Evolutionary conservation across 2,329 filamentous ascomycete species (phyloP), one percentile per base, ranked within the genome.

Genomic region (Orbilia oligospora): DNA sequence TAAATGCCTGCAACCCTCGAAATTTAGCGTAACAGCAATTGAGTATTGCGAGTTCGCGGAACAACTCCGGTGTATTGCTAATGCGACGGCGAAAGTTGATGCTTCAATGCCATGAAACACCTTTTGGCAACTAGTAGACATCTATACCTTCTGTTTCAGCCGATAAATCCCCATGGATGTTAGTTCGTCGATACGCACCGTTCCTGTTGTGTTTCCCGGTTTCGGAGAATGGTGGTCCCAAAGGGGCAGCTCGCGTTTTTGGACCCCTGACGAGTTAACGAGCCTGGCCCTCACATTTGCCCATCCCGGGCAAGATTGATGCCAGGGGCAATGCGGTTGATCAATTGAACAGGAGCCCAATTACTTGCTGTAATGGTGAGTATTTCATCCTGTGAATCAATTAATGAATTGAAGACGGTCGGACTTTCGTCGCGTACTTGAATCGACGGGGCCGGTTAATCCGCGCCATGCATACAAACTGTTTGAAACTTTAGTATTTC

Each of bases 221-320:
- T 71, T 66, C 58, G 51, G 66, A 46, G 24, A 58, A 18, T 24
- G 27, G 36, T 2, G 8, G 22, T 49, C 75, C 68, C 16, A 72
- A 71, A 72, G 22, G 38, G 68, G 75, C 61, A 78, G 69, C 63
- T 78, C 75, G 68, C 63, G 46, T 55, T 69, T 65, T 8, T 36
- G 22, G 51, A 64, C 63, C 68, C 68, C 64, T 71, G 53, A 24
- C 27, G 18, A 58, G 24, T 41, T 46, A n/a, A 51, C 51, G 53
- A 68, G 49, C 41, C 22, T 14, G 6, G 33, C 55, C 55, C 55
- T 61, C 36, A 33, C 55, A 61, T 27, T 61, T 30, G 36, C 44
- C 53, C 48, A 48, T 36, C 36, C 51, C 18, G 18, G 38, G 24
- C 24, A 20, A 49, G 51, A 61, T 61, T 48, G 27, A 38, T 44